Evolutionary conservation across 257 asterid genomes (phyloP).

Genomic region (Linaria vulgaris): DNA sequence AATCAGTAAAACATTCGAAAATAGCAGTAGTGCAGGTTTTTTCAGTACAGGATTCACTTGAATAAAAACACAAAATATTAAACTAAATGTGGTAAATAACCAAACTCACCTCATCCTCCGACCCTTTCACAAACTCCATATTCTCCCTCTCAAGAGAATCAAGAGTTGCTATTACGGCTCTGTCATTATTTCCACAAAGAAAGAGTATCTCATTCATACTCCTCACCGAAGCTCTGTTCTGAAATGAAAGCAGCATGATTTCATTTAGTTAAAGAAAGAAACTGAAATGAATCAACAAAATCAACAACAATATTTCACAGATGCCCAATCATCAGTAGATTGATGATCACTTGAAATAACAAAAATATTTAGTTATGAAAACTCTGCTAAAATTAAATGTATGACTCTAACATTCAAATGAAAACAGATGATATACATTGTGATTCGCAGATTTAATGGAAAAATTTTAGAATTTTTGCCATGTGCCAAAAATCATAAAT

Average conservation of each 20-base stretch:
- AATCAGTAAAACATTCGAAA: neutral
- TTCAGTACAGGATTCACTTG: neutral
- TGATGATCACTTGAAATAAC: too few relatives aligned
- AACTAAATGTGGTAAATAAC: neutral
- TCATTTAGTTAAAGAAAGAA: slow-evolving; percentile 18
- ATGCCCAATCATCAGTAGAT: too few relatives aligned
- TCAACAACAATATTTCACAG: neutral
- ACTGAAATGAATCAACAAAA: slow-evolving; percentile 8
- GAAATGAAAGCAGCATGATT: slow-evolving; percentile 24
- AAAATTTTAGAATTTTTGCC: neutral
- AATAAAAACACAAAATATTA: neutral
- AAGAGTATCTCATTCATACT: slow-evolving; percentile 93
- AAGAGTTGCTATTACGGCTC: slow-evolving; percentile 71
- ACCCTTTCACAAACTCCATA: slow-evolving; percentile 36
- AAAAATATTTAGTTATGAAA: too few relatives aligned
- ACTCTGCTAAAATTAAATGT: too few relatives aligned
- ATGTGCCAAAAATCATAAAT: slow-evolving; percentile 15
- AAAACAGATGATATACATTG: neutral
- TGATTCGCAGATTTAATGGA: slow-evolving; percentile 2
- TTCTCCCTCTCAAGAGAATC: slow-evolving; percentile 41
- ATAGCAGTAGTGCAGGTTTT: slow-evolving; percentile 8
- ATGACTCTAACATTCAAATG: too few relatives aligned
- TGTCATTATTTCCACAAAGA: slow-evolving; percentile 74
- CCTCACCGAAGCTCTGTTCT: slow-evolving; percentile 82
- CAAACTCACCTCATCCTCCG: slow-evolving; percentile 68